Evolutionary conservation across 441 rosid species (phyloP), one percentile per base, ranked within the genome.

Genomic region (Gossypium lobatum): DNA sequence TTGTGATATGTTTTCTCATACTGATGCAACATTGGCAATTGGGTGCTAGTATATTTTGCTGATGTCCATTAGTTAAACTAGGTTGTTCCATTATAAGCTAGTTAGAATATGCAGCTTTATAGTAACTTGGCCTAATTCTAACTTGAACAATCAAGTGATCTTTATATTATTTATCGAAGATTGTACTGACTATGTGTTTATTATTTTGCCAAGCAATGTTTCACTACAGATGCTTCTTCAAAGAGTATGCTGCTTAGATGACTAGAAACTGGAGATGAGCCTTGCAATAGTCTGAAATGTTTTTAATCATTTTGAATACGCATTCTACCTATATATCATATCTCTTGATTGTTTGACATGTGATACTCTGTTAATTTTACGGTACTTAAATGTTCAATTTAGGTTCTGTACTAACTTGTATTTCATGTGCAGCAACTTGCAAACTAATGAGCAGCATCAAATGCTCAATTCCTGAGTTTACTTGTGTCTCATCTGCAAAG

Each of bases 391-490:
- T 8, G n/a, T 68, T 0, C n/a, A 25, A 10, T 16, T 45, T 20
- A 71, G 31, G 6, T 73, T 68, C 7, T 67, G 23, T 74, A 39
- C 72, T 79, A 57, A 63, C 58, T 48, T 39, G 23, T 76, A 61
- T 65, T 67, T 74, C 73, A 79, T 66, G 79, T 74, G 85, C 98
- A 95, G 99, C 84, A 80, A 84, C 87, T 9, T 89, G 97, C 97
- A 90, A 85, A 83, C 91, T 86, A 68, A 92, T 95, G 97, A 92
- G 90, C 84, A 77, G 80, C 34, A 78, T 92, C 62, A 82, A 86
- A n/a, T 93, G 96, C 77, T 86, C 98, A 4, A 86, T 95, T 82
- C 99, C 98, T 0, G 96, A 92, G 73, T 95, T 95, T 80, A 92
- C 99, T 1, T 91, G 97, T 64, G 82, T 93, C 73, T 85, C 98